Percentiles rank a stretch among this genome's conserved stretches.
Evolutionary conservation across 768 basidiomycete genomes (phyloP).

Genomic region (Brasilioporus rufonigricans): DNA sequence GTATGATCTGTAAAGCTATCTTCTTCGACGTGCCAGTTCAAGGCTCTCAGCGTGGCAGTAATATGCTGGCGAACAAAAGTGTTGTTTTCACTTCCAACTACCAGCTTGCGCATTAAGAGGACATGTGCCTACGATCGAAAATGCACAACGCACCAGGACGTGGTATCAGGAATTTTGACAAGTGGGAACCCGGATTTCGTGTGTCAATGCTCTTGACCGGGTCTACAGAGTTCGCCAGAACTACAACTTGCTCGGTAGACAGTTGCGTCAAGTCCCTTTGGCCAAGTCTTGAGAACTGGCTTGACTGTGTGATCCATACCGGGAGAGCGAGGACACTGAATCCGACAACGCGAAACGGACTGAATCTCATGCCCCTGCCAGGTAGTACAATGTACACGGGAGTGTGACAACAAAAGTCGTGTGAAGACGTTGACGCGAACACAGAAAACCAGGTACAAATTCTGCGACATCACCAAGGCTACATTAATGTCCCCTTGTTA

Average conservation of each 20-base stretch:
- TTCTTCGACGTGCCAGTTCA: conserved; percentile 87
- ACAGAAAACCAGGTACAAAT: too few species aligned
- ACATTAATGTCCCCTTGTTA: conserved; percentile 1
- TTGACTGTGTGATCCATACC: conserved; percentile 24
- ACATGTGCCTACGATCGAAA: not conserved
- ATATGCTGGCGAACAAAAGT: conserved; percentile 84
- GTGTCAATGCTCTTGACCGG: conserved; percentile 69
- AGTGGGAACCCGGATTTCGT: conserved; percentile 61
- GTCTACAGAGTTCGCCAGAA: conserved; percentile 56
- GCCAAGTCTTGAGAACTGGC: conserved; percentile 32
- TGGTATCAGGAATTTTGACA: conserved; percentile 86
- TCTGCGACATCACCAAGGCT: not conserved
- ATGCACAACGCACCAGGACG: conserved; percentile 58
- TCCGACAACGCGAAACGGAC: conserved; percentile 2
- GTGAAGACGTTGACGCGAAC: conserved; percentile 5
- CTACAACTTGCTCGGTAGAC: conserved; percentile 47
- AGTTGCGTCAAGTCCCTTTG: conserved; percentile 42
- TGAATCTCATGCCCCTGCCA: conserved; percentile 20
- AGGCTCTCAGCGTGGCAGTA: conserved; percentile 58
- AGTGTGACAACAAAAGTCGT: conserved; percentile 2
- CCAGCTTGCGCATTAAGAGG: not conserved
- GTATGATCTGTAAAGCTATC: conserved; percentile 79
- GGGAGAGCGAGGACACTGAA: conserved; percentile 16
- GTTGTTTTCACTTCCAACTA: conserved; percentile 73
- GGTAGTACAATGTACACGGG: not conserved